A percentile compares a stretch with the other conserved stretches of the same genome.
These are phyloP conservation scores for Ambrosiella beaveri DNA, from an alignment of 2,329 filamentous ascomycete species.

Conservation along the genomic window DNA sequence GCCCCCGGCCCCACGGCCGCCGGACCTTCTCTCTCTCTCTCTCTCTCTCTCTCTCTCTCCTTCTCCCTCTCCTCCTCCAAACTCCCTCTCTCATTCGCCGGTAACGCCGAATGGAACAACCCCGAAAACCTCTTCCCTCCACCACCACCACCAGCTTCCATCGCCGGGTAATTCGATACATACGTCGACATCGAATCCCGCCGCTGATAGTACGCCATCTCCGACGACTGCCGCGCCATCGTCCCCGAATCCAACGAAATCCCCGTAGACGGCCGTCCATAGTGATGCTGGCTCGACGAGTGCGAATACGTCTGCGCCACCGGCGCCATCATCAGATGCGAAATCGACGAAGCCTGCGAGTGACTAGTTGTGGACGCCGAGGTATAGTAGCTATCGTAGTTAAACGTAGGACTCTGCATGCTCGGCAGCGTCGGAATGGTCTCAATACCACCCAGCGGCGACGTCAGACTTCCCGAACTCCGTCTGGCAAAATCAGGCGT, in stretches of 20 bases:
- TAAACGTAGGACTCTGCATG: conserved; percentile 25
- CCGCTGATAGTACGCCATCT: conserved; percentile 27
- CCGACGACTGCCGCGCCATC: conserved; percentile 31
- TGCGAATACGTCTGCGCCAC: conserved; percentile 20
- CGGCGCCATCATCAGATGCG: conserved; percentile 8
- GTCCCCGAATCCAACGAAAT: conserved; percentile 32
- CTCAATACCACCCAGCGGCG: conserved; percentile 34
- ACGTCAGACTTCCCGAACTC: conserved; percentile 47
- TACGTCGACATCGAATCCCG: conserved; percentile 40
- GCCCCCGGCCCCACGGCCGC: background rate
- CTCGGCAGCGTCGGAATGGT: conserved; percentile 21
- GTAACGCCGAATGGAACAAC: conserved; percentile 75
- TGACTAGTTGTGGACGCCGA: conserved; percentile 14
- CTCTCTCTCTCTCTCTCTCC: conserved; percentile 37
- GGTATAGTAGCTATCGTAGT: conserved; percentile 38
- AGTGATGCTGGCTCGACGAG: conserved; percentile 25
- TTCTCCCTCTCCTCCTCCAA: background rate
- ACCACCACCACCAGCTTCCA: conserved; percentile 21
- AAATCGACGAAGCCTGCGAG: conserved; percentile 13
- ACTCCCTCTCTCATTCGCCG: conserved; percentile 47
- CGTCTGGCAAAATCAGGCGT: conserved; percentile 49
- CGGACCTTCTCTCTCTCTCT: background rate
- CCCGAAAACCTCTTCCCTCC: conserved; percentile 36
- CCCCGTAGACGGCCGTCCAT: conserved; percentile 39
- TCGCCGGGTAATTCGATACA: conserved; percentile 28